Base-by-base conservation (phyloP, 2,329 filamentous ascomycete species). In the Metarhizium album region DNA sequence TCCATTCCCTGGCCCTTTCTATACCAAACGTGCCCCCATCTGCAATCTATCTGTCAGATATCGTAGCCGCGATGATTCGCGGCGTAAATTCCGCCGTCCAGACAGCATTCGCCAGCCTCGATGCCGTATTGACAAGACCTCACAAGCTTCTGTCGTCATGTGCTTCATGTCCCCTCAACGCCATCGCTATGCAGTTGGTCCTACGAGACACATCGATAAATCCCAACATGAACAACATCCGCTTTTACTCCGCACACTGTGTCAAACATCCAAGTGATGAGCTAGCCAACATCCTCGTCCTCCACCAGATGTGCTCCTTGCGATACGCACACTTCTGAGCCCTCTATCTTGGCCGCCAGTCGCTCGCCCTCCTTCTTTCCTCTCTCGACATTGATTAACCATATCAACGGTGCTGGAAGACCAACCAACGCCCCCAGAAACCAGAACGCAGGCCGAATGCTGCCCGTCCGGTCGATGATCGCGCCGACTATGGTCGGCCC, bases 401-500 rank as follows among this genome's bases (percentile, higher is more conserved):
- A 85, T 67, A 97, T 87, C 47, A 97, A 71, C 1, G 90, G 88
- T 16, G 90, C 83, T 1, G 93, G 90, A 1, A 95, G 67, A 5
- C 86, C 84, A 6, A 98, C 86, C n/a, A 98, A 70, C 4, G 82
- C 74, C 0, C 88, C 89, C 40, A 98, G 73, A 64, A 98, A 98
- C 76, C 86, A 90, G 67, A 98, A 98, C 1, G 91, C 90, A 6
- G 86, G 86, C 46, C 87, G 77, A 52, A 93, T 91, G 58, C 87
- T 83, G 4, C 87, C 87, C 27, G 84, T 85, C 47, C 74, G 80
- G 67, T 97, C 90, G 13, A 93, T 95, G 57, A 98, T 95, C 13
- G 83, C 82, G 1, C 90, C 93, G 0, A 98, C 93, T 63, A 98
- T 91, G 0, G 89, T 86, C 0, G 93, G 93, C 0, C 93, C 93